Base-by-base conservation (phyloP, 345 rosid genomes). In the Sapria himalayana region DNA sequence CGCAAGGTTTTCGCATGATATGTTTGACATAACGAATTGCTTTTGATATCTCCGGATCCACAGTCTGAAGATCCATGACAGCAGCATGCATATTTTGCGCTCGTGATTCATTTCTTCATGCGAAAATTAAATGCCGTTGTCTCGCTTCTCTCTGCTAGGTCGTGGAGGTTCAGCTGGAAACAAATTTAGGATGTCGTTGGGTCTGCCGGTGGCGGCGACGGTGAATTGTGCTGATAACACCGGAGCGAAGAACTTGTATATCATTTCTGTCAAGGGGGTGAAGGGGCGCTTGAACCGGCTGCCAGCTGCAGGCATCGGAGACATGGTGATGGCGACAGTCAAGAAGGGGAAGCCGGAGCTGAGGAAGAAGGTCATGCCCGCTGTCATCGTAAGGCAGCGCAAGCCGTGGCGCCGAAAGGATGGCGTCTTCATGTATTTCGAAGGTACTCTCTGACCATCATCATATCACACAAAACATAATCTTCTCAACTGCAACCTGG, bases 371-470 rank as follows among this genome's bases (percentile, higher is more conserved):
- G 97, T 85, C 33, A 67, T 85, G 62, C 97, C 97, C 0, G 97
- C 97, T 0, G 96, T 85, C 37, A 81, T 85, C 16, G 94, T 81
- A 17, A 64, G 96, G 49, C 96, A 85, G 61, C 76, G 96, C 43
- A 85, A 85, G 49, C 93, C 96, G 0, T 85, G 92, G 92, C 93
- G 92, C 65, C 56, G 96, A 81, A 85, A 81, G 94, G 96, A 81
- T 37, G 94, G 97, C 20, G 94, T 86, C 29, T 86, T 22, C 74
- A 86, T 86, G 97, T 81, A 86, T 64, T 81, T 86, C 14, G 94
- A 86, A 81, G 97, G 94, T 85, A 2, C 0, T 9, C 21, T 2
- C 10, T 25, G 9, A 16, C n/a, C n/a, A n/a, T n/a, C n/a, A n/a
- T n/a, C 1, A 20, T 15, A 24, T 20, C n/a, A n/a, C n/a, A n/a